Conservation (phyloP, 2,329 filamentous ascomycete genomes). For the Ramularia collo-cygni region DNA sequence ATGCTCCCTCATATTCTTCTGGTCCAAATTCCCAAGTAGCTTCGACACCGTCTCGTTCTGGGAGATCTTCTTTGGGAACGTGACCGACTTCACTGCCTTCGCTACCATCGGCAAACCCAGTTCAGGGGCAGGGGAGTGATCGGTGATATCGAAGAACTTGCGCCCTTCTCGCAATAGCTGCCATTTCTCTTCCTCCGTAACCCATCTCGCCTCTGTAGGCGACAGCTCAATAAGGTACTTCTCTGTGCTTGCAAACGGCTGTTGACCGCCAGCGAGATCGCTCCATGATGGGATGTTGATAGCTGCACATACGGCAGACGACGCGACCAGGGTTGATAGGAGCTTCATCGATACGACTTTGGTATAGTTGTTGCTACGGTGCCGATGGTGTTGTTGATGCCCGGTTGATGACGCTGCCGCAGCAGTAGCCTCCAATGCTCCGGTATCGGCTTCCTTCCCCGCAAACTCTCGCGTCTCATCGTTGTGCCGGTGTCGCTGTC, state of each 20-base stretch:
- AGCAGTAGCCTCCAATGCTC: neutral
- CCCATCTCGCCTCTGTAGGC: conserved; percentile 77
- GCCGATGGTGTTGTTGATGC: neutral
- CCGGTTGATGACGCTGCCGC: no score
- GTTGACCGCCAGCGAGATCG: conserved; percentile 20
- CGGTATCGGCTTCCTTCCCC: neutral
- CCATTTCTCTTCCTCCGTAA: conserved; percentile 95
- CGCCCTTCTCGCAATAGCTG: conserved; percentile 71
- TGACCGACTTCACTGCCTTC: conserved; percentile 38
- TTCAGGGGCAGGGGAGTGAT: conserved; percentile 48
- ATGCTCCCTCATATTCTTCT: conserved; percentile 68
- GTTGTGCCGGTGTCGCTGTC: neutral
- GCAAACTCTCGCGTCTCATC: no score
- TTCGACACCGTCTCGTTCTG: conserved; percentile 61
- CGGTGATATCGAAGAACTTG: conserved; percentile 93
- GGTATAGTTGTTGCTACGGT: neutral
- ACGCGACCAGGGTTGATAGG: conserved; percentile 16
- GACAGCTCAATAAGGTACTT: conserved; percentile 73
- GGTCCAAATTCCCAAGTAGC: conserved; percentile 62
- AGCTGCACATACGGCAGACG: conserved; percentile 17
- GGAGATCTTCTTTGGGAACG: conserved; percentile 60
- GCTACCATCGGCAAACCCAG: conserved; percentile 1
- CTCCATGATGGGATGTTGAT: conserved; percentile 17
- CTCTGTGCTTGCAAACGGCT: conserved; percentile 34
- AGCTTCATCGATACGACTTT: conserved; percentile 18